Evolutionary conservation across 495 filamentous ascomycete genomes (phyloP).

Genomic region (Penicillium parvum): DNA sequence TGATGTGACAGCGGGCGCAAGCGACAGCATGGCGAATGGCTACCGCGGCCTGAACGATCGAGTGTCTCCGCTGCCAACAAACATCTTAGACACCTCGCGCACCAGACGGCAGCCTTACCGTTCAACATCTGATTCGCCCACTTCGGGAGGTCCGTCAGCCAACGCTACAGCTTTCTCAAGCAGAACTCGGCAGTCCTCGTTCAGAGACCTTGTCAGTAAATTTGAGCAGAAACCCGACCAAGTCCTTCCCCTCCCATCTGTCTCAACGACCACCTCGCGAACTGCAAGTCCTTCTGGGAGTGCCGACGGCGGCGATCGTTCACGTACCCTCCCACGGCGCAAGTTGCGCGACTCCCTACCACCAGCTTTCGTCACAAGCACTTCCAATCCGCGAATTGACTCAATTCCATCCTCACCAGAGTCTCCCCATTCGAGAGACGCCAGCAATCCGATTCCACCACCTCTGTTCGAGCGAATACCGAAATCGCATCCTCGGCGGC

Average conservation of each 20-base stretch:
- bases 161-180: constrained; percentile 15
- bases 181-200: constrained; percentile 45
- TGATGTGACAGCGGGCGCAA: constrained; percentile 22
- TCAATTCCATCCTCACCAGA: constrained; percentile 10
- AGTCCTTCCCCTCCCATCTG: constrained; percentile 44
- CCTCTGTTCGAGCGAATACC: constrained; percentile 21
- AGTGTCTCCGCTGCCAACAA: constrained; percentile 29
- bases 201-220: constrained; percentile 58
- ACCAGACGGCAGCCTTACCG: constrained; percentile 24
- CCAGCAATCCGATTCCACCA: constrained; percentile 9
- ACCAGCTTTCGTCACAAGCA: constrained; percentile 3
- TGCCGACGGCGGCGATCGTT: constrained; percentile 20
- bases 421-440: neutral
- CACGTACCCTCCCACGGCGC: constrained; percentile 27
- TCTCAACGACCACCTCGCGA: constrained; percentile 31
- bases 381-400: constrained; percentile 7
- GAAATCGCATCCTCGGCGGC: constrained; percentile 29
- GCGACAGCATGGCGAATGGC: constrained; percentile 20
- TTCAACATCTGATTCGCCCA: constrained; percentile 37
- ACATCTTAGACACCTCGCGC: constrained; percentile 23
- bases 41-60: constrained; percentile 14
- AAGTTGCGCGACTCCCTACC: constrained; percentile 22
- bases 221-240: constrained; percentile 57
- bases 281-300: constrained; percentile 32
- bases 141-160: constrained; percentile 16